These are phyloP conservation scores for Peronospora destructor DNA, from an alignment of 352 stramenopile species.

Conservation along the genomic window DNA sequence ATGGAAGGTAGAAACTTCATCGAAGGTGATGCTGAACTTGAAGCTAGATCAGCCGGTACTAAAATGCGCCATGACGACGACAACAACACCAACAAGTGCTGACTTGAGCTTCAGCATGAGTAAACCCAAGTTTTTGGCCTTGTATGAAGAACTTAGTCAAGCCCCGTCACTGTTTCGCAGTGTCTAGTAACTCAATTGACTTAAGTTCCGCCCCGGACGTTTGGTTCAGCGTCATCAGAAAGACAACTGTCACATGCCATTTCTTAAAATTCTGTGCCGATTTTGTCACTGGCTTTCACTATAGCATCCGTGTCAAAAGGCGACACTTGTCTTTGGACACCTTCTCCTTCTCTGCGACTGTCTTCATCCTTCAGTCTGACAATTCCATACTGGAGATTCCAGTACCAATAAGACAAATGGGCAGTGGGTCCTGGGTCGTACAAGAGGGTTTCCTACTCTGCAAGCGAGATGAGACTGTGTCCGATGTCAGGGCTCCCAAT, in stretches of 20 bases:
- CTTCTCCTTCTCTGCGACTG: neutral
- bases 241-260: too few relatives aligned
- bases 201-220: conserved; percentile 1
- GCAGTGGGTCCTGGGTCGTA: conserved; percentile 46
- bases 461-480: conserved; percentile 24
- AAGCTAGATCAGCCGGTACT: conserved; percentile 25
- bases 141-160: conserved; percentile 32
- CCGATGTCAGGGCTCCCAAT: neutral
- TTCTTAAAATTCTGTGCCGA: too few relatives aligned
- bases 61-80: conserved; percentile 14
- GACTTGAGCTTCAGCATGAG: conserved; percentile 20
- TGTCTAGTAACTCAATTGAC: neutral
- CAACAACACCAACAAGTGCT: neutral
- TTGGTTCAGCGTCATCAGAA: too few relatives aligned
- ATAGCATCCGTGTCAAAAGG: conserved; percentile 3
- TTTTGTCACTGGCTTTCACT: conserved; percentile 1
- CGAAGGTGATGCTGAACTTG: conserved; percentile 23
- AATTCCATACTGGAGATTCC: conserved; percentile 11
- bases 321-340: conserved; percentile 11
- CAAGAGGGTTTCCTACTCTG: conserved; percentile 50
- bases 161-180: conserved; percentile 24
- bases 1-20: conserved; percentile 18
- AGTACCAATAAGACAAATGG: conserved; percentile 18
- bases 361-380: conserved; percentile 8
- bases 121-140: conserved; percentile 28